Base-by-base conservation (phyloP, 257 asterid genomes). In the Voacanga thouarsii region DNA sequence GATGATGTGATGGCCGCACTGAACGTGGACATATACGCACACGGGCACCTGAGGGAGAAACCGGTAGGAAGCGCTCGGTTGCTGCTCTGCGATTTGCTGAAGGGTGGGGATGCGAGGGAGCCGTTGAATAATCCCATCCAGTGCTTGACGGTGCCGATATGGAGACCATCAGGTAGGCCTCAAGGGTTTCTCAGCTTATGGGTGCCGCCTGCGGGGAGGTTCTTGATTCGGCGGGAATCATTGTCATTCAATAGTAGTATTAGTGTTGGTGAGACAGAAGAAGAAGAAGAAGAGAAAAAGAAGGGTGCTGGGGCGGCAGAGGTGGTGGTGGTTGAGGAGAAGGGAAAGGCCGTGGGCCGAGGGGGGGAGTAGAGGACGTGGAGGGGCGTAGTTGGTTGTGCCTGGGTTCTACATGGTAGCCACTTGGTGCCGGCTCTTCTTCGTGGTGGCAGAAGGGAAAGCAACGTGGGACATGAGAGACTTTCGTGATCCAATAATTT, bases 141-240 rank as follows among this genome's bases (percentile, higher is more conserved):
- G 79, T 88, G 88, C 78, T 55, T 88, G 85, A 83, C 87, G 75
- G 80, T 84, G 83, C 82, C 72, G 78, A 87, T 88, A 18, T 83
- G 90, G 92, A 83, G 89, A 83, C 85, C 84, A 7, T 81, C 89
- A 0, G 87, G 92, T 23, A 82, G 90, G 86, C 86, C 89, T 3
- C 90, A 84, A 19, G 88, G 89, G 71, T 75, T 78, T 80, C 74
- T 84, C 15, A 82, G 82, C 67, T 37, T 84, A 77, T 86, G 86
- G 89, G 89, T 86, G 16, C 88, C 89, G 12, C 92, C 88, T 0
- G 81, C 89, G 0, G 88, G 90, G 74, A 76, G 86, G 81, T 83
- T 88, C 77, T 82, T 86, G 88, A 70, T 83, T 8, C 76, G 85
- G 79, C 75, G 83, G 73, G 87, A 85, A 45, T 86, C 88, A 37